phyloP scores from a whole-genome alignment of 2,329 filamentous ascomycete genomes.

The Phoma sp. region DNA sequence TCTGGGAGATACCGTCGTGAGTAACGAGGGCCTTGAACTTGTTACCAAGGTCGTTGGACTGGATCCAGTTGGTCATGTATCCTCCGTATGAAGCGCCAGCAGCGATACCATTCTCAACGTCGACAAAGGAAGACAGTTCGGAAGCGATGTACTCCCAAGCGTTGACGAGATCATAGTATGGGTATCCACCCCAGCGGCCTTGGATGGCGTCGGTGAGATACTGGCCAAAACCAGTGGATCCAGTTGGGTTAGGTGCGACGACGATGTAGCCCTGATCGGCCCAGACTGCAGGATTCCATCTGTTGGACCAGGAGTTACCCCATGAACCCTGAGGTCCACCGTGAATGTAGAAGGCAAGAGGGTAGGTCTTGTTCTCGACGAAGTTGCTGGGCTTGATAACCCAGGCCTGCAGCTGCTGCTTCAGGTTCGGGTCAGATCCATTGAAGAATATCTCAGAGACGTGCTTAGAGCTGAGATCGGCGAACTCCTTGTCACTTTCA shows the following conservation, averaged over 20 bases:
- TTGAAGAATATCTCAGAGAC: constrained; percentile 75
- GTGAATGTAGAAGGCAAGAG: constrained; percentile 80
- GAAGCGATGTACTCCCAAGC: constrained; percentile 75
- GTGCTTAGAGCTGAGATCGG: constrained; percentile 69
- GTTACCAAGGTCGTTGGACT: constrained; percentile 81
- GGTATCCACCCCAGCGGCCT: constrained; percentile 83
- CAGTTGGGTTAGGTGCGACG: constrained; percentile 83
- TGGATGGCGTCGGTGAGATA: constrained; percentile 77
- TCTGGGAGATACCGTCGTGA: constrained; percentile 83
- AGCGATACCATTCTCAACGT: constrained; percentile 74
- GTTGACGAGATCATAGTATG: constrained; percentile 83
- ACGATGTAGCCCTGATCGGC: constrained; percentile 88
- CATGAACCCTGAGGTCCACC: constrained; percentile 82
- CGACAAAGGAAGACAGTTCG: constrained; percentile 69
- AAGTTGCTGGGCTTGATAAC: constrained; percentile 71
- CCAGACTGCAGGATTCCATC: constrained; percentile 86
- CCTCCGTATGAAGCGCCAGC: constrained; percentile 66
- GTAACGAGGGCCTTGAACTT: constrained; percentile 88
- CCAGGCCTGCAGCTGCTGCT: constrained; percentile 71
- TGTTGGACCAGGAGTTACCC: constrained; percentile 76
- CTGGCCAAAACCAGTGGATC: constrained; percentile 85
- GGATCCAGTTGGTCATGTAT: constrained; percentile 77
- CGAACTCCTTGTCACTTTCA: constrained; percentile 68
- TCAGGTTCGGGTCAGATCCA: constrained; percentile 61
- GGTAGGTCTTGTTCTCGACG: constrained; percentile 75